Evolutionary conservation across 495 filamentous ascomycete species (phyloP).

Genomic region (Terfezia boudieri): DNA sequence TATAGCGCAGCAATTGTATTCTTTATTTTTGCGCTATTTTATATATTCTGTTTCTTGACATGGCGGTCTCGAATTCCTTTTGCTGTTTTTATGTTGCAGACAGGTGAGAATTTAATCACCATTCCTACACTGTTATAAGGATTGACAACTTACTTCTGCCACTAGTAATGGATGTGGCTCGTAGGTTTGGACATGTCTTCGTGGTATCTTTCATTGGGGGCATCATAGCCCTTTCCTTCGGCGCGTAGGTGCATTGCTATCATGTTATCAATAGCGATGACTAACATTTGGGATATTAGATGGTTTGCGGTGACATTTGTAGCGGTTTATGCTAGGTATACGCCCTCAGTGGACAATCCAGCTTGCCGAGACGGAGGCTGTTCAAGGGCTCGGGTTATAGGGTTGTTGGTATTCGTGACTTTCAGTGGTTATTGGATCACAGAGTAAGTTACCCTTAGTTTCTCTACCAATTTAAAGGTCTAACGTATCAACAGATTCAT

Average conservation of each 20-base stretch:
- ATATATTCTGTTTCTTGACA: conserved; percentile 53
- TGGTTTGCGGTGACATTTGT: conserved; percentile 39
- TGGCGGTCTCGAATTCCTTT: conserved; percentile 83
- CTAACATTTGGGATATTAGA: conserved; percentile 3
- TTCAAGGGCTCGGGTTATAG: conserved; percentile 52
- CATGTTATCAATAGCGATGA: too few species aligned
- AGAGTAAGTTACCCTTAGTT: conserved; percentile 23
- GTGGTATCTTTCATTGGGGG: conserved; percentile 63
- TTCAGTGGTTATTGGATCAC: conserved; percentile 85
- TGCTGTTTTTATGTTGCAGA: conserved; percentile 72
- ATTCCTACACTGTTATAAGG: not conserved
- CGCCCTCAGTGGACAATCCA: conserved; percentile 41
- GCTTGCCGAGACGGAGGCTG: conserved; percentile 40
- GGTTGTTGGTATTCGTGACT: conserved; percentile 64
- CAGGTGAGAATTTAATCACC: conserved; percentile 8
- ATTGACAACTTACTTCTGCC: not conserved
- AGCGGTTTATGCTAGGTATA: conserved; percentile 56
- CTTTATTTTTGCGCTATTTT: conserved; percentile 57
- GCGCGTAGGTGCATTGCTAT: conserved; percentile 14
- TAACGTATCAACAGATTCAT: conserved; percentile 27
- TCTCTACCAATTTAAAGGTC: too few species aligned
- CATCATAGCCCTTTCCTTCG: conserved; percentile 47
- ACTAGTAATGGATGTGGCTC: conserved; percentile 55
- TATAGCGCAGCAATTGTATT: conserved; percentile 73
- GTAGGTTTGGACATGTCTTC: conserved; percentile 65